Evolutionary conservation across 805 yeast genomes (phyloP).

Genomic region (Yarrowia sp.): DNA sequence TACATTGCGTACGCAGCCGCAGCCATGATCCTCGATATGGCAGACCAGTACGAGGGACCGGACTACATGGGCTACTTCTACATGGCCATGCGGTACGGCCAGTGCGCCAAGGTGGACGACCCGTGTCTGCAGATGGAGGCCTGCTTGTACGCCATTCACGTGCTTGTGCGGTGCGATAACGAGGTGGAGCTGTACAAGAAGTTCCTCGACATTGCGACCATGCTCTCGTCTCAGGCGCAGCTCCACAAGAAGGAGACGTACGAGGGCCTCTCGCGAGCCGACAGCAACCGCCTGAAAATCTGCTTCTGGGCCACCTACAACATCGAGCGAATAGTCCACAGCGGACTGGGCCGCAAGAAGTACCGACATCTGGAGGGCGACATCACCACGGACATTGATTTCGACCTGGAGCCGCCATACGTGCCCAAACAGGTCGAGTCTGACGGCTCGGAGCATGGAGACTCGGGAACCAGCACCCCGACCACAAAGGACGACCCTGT

Average conservation of each 20-base stretch:
- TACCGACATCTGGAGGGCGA: slow-evolving; percentile 32
- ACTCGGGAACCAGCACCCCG: not conserved
- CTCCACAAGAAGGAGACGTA: slow-evolving; percentile 20
- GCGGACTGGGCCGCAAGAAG: slow-evolving; percentile 10
- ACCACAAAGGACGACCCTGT: not conserved
- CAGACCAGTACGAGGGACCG: slow-evolving; percentile 21
- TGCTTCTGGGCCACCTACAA: slow-evolving; percentile 23
- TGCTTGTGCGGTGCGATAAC: slow-evolving; percentile 58
- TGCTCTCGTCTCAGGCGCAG: not conserved
- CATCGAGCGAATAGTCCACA: slow-evolving; percentile 6
- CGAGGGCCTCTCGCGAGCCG: not conserved
- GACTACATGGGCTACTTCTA: slow-evolving; percentile 52
- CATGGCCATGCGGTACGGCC: slow-evolving; percentile 56
- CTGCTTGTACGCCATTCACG: slow-evolving; percentile 51
- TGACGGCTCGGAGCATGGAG: slow-evolving; percentile 8
- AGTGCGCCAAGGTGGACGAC: slow-evolving; percentile 45
- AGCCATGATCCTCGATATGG: slow-evolving; percentile 13
- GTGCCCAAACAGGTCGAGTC: slow-evolving; percentile 23
- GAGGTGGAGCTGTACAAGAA: slow-evolving; percentile 39
- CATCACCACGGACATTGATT: slow-evolving; percentile 35
- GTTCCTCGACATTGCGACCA: slow-evolving; percentile 18
- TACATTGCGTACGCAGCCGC: slow-evolving; percentile 31
- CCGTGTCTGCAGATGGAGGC: slow-evolving; percentile 53
- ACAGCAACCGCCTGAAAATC: slow-evolving; percentile 4
- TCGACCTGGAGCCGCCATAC: slow-evolving; percentile 19